Conservation (phyloP, 257 asterid genomes). For the Henckelia pumila region DNA sequence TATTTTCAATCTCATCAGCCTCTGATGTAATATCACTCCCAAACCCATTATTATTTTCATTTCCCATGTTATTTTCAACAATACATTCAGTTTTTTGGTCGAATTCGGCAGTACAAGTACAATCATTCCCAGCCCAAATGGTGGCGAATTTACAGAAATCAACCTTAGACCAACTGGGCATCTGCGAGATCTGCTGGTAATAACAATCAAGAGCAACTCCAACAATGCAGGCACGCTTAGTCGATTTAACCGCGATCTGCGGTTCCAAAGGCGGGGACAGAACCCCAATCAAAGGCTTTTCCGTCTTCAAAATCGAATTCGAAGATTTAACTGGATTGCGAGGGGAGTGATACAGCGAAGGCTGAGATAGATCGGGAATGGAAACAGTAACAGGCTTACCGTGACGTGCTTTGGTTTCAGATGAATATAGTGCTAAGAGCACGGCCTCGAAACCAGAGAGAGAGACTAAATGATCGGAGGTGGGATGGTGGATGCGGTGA, state of each 20-base stretch:
- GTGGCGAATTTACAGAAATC: constrained; percentile 67
- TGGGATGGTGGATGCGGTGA: constrained; percentile 57
- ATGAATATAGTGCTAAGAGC: constrained; percentile 63
- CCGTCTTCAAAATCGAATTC: constrained; percentile 32
- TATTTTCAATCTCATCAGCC: constrained; percentile 39
- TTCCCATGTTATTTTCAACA: constrained; percentile 21
- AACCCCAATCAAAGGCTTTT: constrained; percentile 46
- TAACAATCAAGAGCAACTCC: constrained; percentile 86
- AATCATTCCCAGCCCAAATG: constrained; percentile 82
- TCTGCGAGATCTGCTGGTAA: constrained; percentile 79
- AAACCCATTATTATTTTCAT: constrained; percentile 29
- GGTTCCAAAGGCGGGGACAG: constrained; percentile 77
- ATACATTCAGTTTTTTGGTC: constrained; percentile 35
- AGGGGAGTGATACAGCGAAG: constrained; percentile 83
- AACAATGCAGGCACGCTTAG: constrained; percentile 84
- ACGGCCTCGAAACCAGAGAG: constrained; percentile 96
- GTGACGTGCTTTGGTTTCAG: constrained; percentile 68
- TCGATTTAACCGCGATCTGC: constrained; percentile 82
- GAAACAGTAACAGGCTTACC: constrained; percentile 69
- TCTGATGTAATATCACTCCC: constrained; percentile 34
- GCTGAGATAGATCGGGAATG: constrained; percentile 87
- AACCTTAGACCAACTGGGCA: constrained; percentile 87
- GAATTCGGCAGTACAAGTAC: constrained; percentile 74
- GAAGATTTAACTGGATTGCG: constrained; percentile 42
- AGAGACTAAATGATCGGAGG: constrained; percentile 31